phyloP scores from a whole-genome alignment of 208 protist genomes.

The Trypanosoma lewisi region DNA sequence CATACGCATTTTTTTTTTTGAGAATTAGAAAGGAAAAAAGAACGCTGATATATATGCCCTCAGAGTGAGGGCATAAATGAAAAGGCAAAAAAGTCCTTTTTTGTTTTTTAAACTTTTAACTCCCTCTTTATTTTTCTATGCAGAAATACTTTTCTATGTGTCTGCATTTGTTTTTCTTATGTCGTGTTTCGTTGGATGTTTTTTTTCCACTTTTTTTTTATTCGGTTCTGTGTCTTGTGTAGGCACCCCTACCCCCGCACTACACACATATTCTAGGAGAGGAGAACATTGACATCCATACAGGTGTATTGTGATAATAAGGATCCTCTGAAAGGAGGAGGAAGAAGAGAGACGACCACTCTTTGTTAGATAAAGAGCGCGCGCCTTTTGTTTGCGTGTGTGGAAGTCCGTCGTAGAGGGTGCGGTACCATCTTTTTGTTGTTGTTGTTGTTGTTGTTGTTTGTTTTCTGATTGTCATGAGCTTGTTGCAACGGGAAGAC shows the following conservation, averaged over 20 bases:
- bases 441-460: no score
- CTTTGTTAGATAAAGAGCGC: neutral
- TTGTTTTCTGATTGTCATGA: no score
- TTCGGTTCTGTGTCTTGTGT: neutral
- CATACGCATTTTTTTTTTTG: no score
- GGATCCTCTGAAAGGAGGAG: neutral
- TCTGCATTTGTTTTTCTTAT: slow-evolving; percentile 3
- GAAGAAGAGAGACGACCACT: neutral
- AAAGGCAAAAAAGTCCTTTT: neutral
- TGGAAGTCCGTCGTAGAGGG: neutral
- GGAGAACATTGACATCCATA: neutral
- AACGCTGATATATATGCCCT: no score
- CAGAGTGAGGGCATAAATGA: no score
- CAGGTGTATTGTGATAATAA: neutral
- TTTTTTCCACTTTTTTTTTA: neutral
- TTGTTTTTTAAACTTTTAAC: neutral
- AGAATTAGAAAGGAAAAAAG: no score
- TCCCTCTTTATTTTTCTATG: neutral
- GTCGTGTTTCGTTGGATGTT: neutral
- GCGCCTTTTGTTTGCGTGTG: neutral
- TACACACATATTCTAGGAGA: no score
- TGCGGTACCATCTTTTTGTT: neutral
- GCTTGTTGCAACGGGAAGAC: neutral
- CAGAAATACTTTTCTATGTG: neutral
- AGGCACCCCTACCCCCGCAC: no score